These are phyloP conservation scores for Quercus glauca DNA, from an alignment of 306 rosid genomes.

Conservation along the genomic window DNA sequence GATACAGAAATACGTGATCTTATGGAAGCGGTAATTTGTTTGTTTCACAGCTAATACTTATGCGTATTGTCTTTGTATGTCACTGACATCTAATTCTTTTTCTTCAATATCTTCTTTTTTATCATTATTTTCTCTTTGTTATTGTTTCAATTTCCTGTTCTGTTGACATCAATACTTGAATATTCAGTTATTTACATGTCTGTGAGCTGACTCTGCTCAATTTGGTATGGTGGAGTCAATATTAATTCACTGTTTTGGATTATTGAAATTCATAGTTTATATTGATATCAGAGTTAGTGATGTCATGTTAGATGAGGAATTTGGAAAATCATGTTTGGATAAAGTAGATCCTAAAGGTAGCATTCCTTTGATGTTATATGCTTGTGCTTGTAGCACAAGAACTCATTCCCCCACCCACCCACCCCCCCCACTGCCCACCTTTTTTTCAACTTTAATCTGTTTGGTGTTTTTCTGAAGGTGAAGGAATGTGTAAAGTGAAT, in stretches of 20 bases:
- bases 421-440: too few relatives aligned
- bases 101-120: neutral
- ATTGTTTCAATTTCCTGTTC: neutral
- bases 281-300: neutral
- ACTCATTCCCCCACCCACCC: neutral
- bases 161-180: neutral
- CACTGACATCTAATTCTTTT: neutral
- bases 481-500: neutral
- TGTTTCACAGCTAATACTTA: conserved; percentile 7
- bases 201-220: neutral
- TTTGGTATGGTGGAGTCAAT: neutral
- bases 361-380: neutral
- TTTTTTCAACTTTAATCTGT: neutral
- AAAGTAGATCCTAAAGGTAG: neutral
- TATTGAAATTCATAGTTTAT: neutral
- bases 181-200: neutral
- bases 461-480: neutral
- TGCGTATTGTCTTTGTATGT: neutral
- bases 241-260: neutral
- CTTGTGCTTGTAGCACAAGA: neutral
- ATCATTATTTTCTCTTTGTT: neutral
- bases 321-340: neutral
- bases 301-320: neutral
- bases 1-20: conserved; percentile 93
- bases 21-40: conserved; percentile 79